Conservation (phyloP, 2,329 filamentous ascomycete genomes). For the Phialophora tarda region DNA sequence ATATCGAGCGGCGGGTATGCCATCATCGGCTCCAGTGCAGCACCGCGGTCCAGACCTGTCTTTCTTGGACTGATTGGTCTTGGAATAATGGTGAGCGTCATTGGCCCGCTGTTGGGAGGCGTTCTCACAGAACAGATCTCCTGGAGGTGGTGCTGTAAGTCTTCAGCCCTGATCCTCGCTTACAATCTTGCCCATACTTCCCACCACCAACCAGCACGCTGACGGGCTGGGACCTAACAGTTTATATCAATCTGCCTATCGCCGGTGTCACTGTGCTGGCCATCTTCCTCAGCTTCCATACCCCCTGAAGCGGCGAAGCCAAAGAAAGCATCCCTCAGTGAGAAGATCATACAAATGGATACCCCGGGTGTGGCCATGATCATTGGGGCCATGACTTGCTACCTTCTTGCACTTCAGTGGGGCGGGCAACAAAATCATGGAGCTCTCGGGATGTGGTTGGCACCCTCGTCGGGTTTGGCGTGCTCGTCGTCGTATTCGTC, state of each 20-base stretch:
- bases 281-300: slow-evolving; percentile 42
- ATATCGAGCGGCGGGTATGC: slow-evolving; percentile 46
- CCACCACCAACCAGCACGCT: not conserved
- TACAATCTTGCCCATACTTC: not conserved
- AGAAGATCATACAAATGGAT: slow-evolving; percentile 1
- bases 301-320: slow-evolving; percentile 15
- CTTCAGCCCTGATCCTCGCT: not conserved
- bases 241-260: slow-evolving; percentile 46
- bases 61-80: slow-evolving; percentile 42
- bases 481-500: slow-evolving; percentile 35
- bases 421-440: not conserved
- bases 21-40: slow-evolving; percentile 55
- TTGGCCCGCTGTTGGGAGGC: slow-evolving; percentile 53
- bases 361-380: not conserved
- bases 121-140: slow-evolving; percentile 45
- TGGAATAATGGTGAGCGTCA: slow-evolving; percentile 43
- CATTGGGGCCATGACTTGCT: not conserved
- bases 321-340: not conserved
- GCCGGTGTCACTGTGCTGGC: slow-evolving; percentile 45
- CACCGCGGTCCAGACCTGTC: slow-evolving; percentile 49
- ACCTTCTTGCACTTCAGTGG: not conserved
- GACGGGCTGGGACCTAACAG: not conserved
- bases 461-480: slow-evolving; percentile 27
- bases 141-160: slow-evolving; percentile 45
- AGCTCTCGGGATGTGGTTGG: not conserved